Percentiles rank a stretch among this genome's conserved stretches.
These are phyloP conservation scores for Penicillium chermesinum DNA, from an alignment of 495 filamentous ascomycete species.

Conservation along the genomic window DNA sequence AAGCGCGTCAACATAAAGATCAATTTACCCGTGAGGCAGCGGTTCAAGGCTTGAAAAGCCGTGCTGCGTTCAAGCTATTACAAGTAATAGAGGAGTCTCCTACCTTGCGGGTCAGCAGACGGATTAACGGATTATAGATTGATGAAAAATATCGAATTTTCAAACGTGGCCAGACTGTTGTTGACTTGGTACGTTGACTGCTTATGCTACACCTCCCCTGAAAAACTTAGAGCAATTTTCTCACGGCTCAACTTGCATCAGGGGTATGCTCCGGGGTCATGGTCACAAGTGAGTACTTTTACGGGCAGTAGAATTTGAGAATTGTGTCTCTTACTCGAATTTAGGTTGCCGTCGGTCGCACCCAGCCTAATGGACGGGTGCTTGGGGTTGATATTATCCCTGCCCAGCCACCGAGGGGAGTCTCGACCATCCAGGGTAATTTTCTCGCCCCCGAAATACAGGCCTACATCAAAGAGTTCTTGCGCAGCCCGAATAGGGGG, in stretches of 20 bases:
- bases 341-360: slow-evolving; percentile 77
- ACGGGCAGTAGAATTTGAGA: neutral
- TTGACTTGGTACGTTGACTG: slow-evolving; percentile 64
- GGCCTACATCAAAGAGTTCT: slow-evolving; percentile 65
- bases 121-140: slow-evolving; percentile 47
- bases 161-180: slow-evolving; percentile 70
- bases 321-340: neutral
- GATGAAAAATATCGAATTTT: slow-evolving; percentile 78
- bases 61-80: slow-evolving; percentile 88
- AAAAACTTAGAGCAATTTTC: neutral
- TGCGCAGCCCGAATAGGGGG: slow-evolving; percentile 60
- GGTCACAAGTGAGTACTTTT: slow-evolving; percentile 84
- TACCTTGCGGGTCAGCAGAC: neutral
- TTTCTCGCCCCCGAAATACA: slow-evolving; percentile 71
- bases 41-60: slow-evolving; percentile 72
- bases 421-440: slow-evolving; percentile 89
- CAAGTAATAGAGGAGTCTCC: slow-evolving; percentile 45
- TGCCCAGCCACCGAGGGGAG: slow-evolving; percentile 79
- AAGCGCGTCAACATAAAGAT: slow-evolving; percentile 68
- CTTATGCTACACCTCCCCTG: neutral
- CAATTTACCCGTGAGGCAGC: slow-evolving; percentile 63
- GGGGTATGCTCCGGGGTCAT: slow-evolving; percentile 92
- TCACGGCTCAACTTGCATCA: slow-evolving; percentile 27
- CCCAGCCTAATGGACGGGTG: slow-evolving; percentile 68
- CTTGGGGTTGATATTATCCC: slow-evolving; percentile 92